phyloP scores from a whole-genome alignment of 345 rosid genomes.

The Moringa oleifera region DNA sequence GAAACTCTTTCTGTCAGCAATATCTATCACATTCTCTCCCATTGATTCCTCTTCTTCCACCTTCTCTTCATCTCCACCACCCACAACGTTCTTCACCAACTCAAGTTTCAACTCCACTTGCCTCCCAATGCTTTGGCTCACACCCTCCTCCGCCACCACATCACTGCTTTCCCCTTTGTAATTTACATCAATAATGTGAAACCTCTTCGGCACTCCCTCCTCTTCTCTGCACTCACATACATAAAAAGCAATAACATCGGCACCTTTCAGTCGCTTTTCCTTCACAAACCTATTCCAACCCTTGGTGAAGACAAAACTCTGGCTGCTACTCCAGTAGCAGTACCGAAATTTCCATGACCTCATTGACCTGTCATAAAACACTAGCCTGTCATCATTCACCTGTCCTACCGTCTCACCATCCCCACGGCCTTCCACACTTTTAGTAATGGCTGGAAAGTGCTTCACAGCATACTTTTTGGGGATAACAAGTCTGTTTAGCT shows the following conservation, averaged over 20 bases:
- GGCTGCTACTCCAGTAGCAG: slow-evolving; percentile 69
- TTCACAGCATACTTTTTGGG: slow-evolving; percentile 48
- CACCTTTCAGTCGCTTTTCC: slow-evolving; percentile 37
- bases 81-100: background rate
- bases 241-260: slow-evolving; percentile 36
- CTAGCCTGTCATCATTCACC: slow-evolving; percentile 25
- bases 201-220: slow-evolving; percentile 4
- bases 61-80: background rate
- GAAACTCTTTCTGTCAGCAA: background rate
- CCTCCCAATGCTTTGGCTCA: background rate
- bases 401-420: background rate
- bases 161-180: background rate
- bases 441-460: slow-evolving; percentile 29
- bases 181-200: slow-evolving; percentile 40
- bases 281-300: slow-evolving; percentile 61
- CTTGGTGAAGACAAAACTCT: slow-evolving; percentile 64
- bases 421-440: background rate
- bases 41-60: slow-evolving; percentile 4
- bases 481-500: slow-evolving; percentile 62
- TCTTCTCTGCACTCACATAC: slow-evolving; percentile 21
- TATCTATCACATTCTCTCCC: background rate
- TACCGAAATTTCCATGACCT: slow-evolving; percentile 53
- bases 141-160: background rate
- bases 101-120: background rate
- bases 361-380: slow-evolving; percentile 48